A percentile compares a stretch with the other conserved stretches of the same genome.
Conservation (phyloP, 192 early-diverging fungal species). For the Rhizoclosmatium sp. region DNA sequence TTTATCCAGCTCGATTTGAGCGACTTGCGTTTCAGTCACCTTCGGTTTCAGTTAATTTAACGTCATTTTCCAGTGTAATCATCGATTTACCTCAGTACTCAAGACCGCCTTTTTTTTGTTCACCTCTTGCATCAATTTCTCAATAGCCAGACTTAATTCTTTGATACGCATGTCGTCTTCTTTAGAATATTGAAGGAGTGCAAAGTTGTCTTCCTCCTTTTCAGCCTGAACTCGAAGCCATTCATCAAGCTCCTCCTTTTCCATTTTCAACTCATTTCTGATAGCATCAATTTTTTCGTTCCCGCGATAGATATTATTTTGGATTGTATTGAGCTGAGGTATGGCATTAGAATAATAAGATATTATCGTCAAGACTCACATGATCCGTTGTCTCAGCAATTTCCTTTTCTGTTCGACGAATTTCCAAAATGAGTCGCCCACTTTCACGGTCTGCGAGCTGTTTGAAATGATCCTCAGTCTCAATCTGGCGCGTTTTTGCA, state of each 20-base stretch:
- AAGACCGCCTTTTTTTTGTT: constrained; percentile 63
- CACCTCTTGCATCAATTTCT: constrained; percentile 67
- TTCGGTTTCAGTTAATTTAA: constrained; percentile 4
- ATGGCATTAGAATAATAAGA: neutral
- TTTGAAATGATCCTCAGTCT: constrained; percentile 69
- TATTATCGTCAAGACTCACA: constrained; percentile 34
- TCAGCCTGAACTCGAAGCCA: constrained; percentile 67
- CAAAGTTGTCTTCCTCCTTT: constrained; percentile 69
- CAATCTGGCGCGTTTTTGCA: constrained; percentile 64
- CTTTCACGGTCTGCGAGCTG: constrained; percentile 64
- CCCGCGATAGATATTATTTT: constrained; percentile 65
- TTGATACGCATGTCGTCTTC: constrained; percentile 64
- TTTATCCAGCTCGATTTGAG: constrained; percentile 68
- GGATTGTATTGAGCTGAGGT: constrained; percentile 54
- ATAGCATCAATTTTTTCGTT: constrained; percentile 64
- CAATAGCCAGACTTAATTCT: constrained; percentile 59
- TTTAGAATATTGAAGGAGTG: constrained; percentile 63
- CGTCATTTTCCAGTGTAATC: neutral
- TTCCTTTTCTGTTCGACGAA: constrained; percentile 61
- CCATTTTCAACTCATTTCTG: constrained; percentile 60
- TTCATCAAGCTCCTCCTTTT: constrained; percentile 65
- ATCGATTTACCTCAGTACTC: constrained; percentile 53
- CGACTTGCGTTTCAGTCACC: constrained; percentile 68
- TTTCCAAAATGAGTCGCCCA: constrained; percentile 59
- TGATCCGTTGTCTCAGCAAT: constrained; percentile 57